phyloP scores from a whole-genome alignment of 2,329 filamentous ascomycete genomes.

The Didymella pinodella region DNA sequence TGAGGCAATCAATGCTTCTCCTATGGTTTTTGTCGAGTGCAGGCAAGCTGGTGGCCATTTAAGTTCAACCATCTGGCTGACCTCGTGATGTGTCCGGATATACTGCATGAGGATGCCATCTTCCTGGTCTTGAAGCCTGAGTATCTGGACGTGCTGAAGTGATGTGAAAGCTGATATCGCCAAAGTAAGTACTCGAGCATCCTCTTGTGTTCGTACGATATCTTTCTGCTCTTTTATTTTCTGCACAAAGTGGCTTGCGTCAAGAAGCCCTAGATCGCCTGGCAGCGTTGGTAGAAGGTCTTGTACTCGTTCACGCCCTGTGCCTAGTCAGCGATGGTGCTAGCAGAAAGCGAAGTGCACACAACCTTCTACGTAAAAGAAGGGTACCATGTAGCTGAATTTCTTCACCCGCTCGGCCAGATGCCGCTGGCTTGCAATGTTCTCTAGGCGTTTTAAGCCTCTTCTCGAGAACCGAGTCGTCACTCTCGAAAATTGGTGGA shows the following conservation, averaged over 20 bases:
- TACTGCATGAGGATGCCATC: conserved; percentile 64
- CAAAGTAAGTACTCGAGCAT: conserved; percentile 61
- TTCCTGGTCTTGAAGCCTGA: conserved; percentile 67
- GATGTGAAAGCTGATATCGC: conserved; percentile 66
- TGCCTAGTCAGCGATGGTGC: conserved; percentile 33
- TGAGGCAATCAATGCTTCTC: conserved; percentile 64
- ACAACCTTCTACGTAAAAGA: conserved; percentile 64
- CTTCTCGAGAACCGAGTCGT: conserved; percentile 60
- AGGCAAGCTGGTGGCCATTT: conserved; percentile 70
- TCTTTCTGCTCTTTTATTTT: conserved; percentile 61
- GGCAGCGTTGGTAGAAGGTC: conserved; percentile 50
- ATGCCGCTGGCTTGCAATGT: conserved; percentile 58
- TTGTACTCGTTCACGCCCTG: conserved; percentile 52
- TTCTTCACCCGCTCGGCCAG: conserved; percentile 64
- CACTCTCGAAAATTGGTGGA: conserved; percentile 61
- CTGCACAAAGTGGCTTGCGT: conserved; percentile 53
- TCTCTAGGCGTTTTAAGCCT: conserved; percentile 59
- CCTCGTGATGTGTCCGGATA: conserved; percentile 58
- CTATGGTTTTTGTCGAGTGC: conserved; percentile 67
- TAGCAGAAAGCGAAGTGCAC: neutral
- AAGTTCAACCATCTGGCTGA: conserved; percentile 59
- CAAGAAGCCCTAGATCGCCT: conserved; percentile 47
- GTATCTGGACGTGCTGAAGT: conserved; percentile 70
- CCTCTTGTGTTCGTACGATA: conserved; percentile 60
- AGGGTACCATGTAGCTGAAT: conserved; percentile 67